Evolutionary conservation across 768 basidiomycete species (phyloP), one percentile per base, ranked within the genome.

Genomic region (Coprinopsis cinerea): DNA sequence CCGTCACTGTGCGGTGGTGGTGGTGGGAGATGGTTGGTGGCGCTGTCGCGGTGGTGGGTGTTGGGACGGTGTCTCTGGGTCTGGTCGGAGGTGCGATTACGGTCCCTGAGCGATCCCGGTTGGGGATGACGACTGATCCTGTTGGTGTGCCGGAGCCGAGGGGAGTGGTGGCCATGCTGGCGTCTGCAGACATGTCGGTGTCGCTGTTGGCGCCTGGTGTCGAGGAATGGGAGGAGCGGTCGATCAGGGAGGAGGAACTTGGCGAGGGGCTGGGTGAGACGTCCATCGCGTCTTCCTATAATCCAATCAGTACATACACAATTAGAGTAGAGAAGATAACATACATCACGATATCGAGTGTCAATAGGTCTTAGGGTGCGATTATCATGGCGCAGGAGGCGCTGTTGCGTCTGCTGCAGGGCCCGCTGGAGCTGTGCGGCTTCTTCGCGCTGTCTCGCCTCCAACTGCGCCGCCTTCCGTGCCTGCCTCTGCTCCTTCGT

Each of bases 21-120:
- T 51, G 10, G 44, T 10, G 15, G 20, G 5, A 25, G 28, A 27
- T 32, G 44, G 4, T 27, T 50, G 2, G 55, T 48, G 25, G 59
- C 55, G 22, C 54, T 23, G 37, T 37, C 47, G 30, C 39, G 53
- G 41, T 44, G 53, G 46, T 30, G 39, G 34, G 34, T 28, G 42
- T 27, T 49, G 48, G 26, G n/a, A n/a, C n/a, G n/a, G n/a, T n/a
- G n/a, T n/a, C n/a, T 43, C 44, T 55, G 52, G 48, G 49, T 40
- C n/a, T n/a, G 59, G 56, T 22, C 54, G 57, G 20, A 64, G 69
- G 78, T 14, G 76, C 85, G 49, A 88, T 78, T 53, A 89, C 74
- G 1, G 87, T 90, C 9, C 85, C 86, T 53, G 85, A 85, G 39
- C 87, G 78, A 55, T 88, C 85, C 23, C 88, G 72, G 36, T 67